Conservation (phyloP, 139 green algal species). For the Ettlia oleoabundans region DNA sequence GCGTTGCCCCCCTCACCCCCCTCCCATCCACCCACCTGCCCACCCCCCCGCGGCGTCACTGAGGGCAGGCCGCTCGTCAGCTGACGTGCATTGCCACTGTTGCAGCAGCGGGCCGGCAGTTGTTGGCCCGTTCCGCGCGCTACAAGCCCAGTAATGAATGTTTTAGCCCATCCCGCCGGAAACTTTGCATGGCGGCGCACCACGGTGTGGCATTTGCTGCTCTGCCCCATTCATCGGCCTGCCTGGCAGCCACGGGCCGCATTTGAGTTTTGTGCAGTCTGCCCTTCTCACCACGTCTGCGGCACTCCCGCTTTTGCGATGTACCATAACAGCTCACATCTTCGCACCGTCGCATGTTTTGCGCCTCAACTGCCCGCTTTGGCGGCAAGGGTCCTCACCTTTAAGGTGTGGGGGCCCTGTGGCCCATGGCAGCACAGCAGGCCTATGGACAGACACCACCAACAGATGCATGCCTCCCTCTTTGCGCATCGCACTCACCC, state of each 20-base stretch:
- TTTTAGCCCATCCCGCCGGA: neutral
- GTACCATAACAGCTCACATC: too few relatives aligned
- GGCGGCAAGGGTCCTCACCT: too few relatives aligned
- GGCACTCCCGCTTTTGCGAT: too few relatives aligned
- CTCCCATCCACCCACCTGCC: neutral
- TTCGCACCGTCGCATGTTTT: too few relatives aligned
- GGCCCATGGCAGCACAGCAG: too few relatives aligned
- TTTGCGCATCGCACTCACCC: neutral
- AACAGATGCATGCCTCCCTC: neutral
- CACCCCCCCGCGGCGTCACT: neutral
- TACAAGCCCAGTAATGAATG: neutral
- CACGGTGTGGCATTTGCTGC: neutral
- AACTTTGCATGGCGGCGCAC: neutral
- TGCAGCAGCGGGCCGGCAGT: neutral
- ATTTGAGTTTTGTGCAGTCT: slow-evolving; percentile 5
- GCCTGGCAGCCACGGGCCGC: neutral
- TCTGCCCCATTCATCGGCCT: neutral
- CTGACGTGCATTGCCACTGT: too few relatives aligned
- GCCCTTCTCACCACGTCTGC: neutral
- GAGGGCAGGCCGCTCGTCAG: too few relatives aligned
- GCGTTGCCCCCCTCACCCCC: neutral
- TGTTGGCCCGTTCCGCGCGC: neutral
- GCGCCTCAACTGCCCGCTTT: too few relatives aligned
- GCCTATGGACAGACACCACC: neutral
- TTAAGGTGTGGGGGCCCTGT: too few relatives aligned